Conservation (phyloP, 192 early-diverging fungal genomes). For the Coemansia reversa region DNA sequence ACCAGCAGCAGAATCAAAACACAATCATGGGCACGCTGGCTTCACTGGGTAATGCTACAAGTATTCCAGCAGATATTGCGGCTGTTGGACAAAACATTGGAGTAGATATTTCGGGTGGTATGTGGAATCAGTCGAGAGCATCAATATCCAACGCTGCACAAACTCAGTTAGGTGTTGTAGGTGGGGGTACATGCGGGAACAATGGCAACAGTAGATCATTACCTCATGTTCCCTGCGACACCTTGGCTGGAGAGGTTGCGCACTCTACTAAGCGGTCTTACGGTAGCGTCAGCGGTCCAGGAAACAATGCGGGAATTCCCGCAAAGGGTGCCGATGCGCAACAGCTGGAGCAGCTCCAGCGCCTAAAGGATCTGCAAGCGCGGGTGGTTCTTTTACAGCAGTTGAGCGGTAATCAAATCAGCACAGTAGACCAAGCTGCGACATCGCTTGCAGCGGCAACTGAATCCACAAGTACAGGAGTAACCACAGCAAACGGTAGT, state of each 20-base stretch:
- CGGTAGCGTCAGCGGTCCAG: neutral
- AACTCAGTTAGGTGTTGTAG: neutral
- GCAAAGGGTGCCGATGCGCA: conserved; percentile 12
- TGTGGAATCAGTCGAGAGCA: neutral
- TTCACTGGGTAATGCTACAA: neutral
- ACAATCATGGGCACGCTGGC: neutral
- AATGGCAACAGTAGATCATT: neutral
- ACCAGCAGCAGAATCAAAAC: conserved; percentile 3
- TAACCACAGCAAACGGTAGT: neutral
- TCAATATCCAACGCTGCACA: neutral
- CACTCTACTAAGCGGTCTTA: conserved; percentile 13
- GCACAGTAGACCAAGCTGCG: neutral
- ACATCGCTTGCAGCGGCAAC: neutral
- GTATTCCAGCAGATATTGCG: neutral
- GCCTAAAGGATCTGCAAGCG: conserved; percentile 43
- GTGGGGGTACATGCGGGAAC: neutral
- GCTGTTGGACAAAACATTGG: conserved; percentile 1
- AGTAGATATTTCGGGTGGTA: conserved; percentile 9
- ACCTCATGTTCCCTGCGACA: neutral
- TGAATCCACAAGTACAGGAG: neutral
- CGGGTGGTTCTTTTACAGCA: conserved; percentile 47
- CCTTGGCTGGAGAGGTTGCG: neutral
- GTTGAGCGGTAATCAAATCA: conserved; percentile 19
- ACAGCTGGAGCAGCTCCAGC: conserved; percentile 42
- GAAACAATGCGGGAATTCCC: neutral